Conservation (phyloP, 2,329 filamentous ascomycete genomes). For the Canariomyces notabilis region DNA sequence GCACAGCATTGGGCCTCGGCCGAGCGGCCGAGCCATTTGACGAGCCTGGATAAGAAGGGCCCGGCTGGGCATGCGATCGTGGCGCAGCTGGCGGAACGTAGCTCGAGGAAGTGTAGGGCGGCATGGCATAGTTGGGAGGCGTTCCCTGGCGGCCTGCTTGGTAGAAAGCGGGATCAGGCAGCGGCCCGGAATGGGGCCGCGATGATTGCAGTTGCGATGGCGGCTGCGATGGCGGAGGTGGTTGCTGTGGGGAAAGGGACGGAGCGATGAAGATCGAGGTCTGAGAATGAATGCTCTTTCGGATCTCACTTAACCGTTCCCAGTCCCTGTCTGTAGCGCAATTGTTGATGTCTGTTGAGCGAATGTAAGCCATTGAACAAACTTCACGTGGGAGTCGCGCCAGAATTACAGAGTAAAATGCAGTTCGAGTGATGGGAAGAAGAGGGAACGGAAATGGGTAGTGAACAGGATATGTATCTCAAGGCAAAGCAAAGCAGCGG, state of each 20-base stretch:
- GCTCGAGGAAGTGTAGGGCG: constrained; percentile 2
- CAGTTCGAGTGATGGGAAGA: background rate
- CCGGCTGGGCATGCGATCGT: constrained; percentile 1
- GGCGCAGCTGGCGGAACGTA: constrained; percentile 8
- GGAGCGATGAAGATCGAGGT: constrained; percentile 26
- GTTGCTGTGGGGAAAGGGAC: constrained; percentile 3
- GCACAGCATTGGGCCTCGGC: background rate
- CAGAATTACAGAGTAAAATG: background rate
- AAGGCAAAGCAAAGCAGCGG: constrained; percentile 7
- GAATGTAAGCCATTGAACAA: constrained; percentile 7
- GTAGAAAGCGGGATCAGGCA: constrained; percentile 8
- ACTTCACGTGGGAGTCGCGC: background rate
- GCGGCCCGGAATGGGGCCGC: constrained; percentile 10
- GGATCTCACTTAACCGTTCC: constrained; percentile 40
- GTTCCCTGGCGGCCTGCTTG: constrained; percentile 1
- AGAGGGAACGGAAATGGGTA: constrained; percentile 1
- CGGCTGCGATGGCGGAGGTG: constrained; percentile 4
- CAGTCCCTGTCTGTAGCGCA: constrained; percentile 34
- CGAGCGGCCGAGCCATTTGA: background rate
- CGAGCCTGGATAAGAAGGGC: background rate
- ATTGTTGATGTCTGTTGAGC: constrained; percentile 39
- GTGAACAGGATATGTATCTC: constrained; percentile 1
- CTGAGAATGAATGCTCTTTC: constrained; percentile 35
- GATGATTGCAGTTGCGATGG: constrained; percentile 3
- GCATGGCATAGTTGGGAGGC: constrained; percentile 14